A percentile compares a stretch with the other conserved stretches of the same genome.
These are phyloP conservation scores for Marvania coccoides DNA, from an alignment of 139 green algal genomes.

Conservation along the genomic window DNA sequence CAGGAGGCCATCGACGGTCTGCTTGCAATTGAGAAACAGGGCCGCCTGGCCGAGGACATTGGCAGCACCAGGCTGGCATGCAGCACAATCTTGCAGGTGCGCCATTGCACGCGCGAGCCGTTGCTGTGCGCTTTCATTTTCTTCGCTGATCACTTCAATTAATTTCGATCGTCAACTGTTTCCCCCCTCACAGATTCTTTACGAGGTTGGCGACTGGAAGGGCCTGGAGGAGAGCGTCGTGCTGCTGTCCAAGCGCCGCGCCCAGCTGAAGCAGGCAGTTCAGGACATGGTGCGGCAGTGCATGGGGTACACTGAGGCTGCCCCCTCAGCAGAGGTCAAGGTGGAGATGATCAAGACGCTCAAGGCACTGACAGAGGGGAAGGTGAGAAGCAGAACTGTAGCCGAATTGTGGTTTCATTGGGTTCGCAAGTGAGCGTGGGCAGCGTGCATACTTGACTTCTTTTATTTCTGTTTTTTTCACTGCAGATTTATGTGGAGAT, in stretches of 20 bases:
- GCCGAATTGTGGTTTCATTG: too few relatives aligned
- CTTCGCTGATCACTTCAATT: not conserved
- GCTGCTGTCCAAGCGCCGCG: constrained; percentile 90
- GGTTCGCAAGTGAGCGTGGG: too few relatives aligned
- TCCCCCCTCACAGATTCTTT: constrained; percentile 31
- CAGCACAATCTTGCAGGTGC: constrained; percentile 74
- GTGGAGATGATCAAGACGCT: constrained; percentile 93
- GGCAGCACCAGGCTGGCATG: constrained; percentile 64
- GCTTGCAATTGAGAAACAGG: constrained; percentile 78
- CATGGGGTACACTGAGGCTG: constrained; percentile 76
- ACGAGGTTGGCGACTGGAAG: constrained; percentile 73
- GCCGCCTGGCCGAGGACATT: constrained; percentile 79
- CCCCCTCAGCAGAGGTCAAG: constrained; percentile 60
- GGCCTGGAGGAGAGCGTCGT: constrained; percentile 88
- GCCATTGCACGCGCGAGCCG: constrained; percentile 1
- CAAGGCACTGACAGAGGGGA: constrained; percentile 89
- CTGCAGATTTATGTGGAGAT: constrained; percentile 98
- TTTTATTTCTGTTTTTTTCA: not conserved
- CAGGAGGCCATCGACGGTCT: constrained; percentile 61
- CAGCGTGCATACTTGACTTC: not conserved
- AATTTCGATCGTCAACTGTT: too few relatives aligned
- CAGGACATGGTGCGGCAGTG: constrained; percentile 83
- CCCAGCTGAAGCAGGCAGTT: constrained; percentile 91
- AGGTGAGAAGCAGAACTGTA: constrained; percentile 66
- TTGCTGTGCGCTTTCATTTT: not conserved